A percentile compares a stretch with the other conserved stretches of the same genome.
Conservation (phyloP, 225 moss, liverwort and hornwort species). For the Pseudisothecium myosuroides region DNA sequence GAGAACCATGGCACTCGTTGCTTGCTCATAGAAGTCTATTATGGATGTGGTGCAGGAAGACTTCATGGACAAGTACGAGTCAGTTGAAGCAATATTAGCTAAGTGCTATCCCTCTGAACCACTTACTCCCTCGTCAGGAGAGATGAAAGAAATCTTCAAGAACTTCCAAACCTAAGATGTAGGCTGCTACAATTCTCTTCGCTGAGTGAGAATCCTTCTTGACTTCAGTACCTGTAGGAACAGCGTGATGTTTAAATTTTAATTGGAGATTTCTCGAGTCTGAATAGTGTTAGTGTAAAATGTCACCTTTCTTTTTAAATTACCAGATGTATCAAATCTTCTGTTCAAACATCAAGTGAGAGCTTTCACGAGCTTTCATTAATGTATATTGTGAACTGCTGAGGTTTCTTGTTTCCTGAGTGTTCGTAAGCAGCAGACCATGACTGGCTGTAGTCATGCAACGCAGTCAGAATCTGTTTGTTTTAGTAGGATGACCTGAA, state of each 20-base stretch:
- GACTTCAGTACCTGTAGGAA: background rate
- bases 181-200: background rate
- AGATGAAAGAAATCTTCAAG: slow-evolving; percentile 97
- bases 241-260: background rate
- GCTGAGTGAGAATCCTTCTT: background rate
- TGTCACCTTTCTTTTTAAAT: slow-evolving; percentile 1
- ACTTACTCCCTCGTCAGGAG: slow-evolving; percentile 68
- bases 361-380: background rate
- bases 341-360: background rate
- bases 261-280: background rate
- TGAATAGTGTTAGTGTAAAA: background rate
- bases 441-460: background rate
- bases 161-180: slow-evolving; percentile 22
- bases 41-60: slow-evolving; percentile 59
- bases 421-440: background rate
- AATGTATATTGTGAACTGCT: background rate
- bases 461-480: background rate
- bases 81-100: slow-evolving; percentile 64
- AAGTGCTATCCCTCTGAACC: slow-evolving; percentile 89
- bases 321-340: background rate
- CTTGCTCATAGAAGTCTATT: background rate
- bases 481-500: background rate
- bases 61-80: slow-evolving; percentile 93
- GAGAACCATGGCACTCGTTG: background rate
- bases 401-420: background rate